Evolutionary conservation across 228 moss, liverwort and hornwort species (phyloP), one percentile per base, ranked within the genome.

Genomic region (Sphagnum magellanicum): DNA sequence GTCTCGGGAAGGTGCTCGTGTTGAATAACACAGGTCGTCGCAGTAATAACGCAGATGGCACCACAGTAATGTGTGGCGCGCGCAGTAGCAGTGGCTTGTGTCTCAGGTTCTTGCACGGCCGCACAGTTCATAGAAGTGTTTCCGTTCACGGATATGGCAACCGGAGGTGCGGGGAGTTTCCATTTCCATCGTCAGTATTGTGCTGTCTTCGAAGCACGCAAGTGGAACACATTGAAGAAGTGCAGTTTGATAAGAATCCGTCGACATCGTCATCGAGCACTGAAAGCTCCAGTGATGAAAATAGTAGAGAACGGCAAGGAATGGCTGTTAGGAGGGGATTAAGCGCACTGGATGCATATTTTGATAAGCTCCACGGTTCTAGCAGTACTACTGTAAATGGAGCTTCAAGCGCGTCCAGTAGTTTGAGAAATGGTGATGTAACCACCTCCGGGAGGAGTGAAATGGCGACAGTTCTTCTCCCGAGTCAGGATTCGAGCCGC

Each of bases 331-430:
- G 84, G 68, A 87, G 66, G 65, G 89, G 90, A 66, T 84, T 95
- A 67, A 86, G 65, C 77, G 85, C 95, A 51, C 72, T 92, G 71
- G 87, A 95, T 74, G 87, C 90, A 8, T 95, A 95, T 79, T 95
- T 90, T 64, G 81, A 76, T 63, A 95, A 95, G 79, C 82, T 92
- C 6, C 77, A 81, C 67, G 80, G 75, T n/a, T 6, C 74, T 55
- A 73, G 66, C 48, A 74, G 79, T 77, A 75, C 59, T 51, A 72
- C 69, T 49, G n/a, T 52, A 49, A 50, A 48, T 76, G 69, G 49
- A 65, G 63, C 65, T 49, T 51, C 77, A 13, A 32, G 32, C 32
- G 32, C 32, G 32, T 32, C 32, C 32, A 32, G 55, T 55, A 55
- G 12, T 8, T 8, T 8, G 12, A 8, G 55, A 12, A 8, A 12